A percentile compares a stretch with the other conserved stretches of the same genome.
phyloP scores from a whole-genome alignment of 768 basidiomycete species.

The Hysterangium stoloniferum region DNA sequence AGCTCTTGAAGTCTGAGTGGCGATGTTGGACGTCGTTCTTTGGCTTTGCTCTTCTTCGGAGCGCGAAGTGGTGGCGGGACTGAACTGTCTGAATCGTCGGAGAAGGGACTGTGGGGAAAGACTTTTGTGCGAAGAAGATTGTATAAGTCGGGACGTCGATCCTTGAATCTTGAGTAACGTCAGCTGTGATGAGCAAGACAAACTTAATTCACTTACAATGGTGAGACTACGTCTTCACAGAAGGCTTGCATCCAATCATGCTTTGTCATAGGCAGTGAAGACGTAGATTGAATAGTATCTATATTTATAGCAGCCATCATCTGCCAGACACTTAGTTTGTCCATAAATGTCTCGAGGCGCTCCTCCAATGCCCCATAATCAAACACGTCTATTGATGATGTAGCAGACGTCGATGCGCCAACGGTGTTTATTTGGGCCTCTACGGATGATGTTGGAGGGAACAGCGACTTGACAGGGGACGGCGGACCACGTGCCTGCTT shows the following conservation, averaged over 20 bases:
- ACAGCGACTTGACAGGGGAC: slow-evolving; percentile 10
- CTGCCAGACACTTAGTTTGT: slow-evolving; percentile 75
- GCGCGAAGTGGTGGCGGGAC: background rate
- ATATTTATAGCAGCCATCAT: slow-evolving; percentile 36
- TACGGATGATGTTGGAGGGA: slow-evolving; percentile 2
- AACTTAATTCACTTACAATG: slow-evolving; percentile 15
- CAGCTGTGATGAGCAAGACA: slow-evolving; percentile 15
- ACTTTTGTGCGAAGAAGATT: slow-evolving; percentile 56
- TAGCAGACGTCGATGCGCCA: background rate
- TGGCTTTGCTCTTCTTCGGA: background rate
- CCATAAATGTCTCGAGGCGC: slow-evolving; percentile 67
- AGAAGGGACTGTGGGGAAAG: slow-evolving; percentile 57
- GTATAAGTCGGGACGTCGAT: slow-evolving; percentile 43
- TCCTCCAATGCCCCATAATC: slow-evolving; percentile 33
- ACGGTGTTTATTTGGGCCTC: slow-evolving; percentile 19
- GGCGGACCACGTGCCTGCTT: slow-evolving; percentile 20
- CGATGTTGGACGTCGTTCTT: slow-evolving; percentile 4
- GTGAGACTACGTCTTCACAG: slow-evolving; percentile 58
- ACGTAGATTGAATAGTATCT: background rate
- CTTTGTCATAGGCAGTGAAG: background rate
- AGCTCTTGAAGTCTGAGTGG: slow-evolving; percentile 7
- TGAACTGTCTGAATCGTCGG: slow-evolving; percentile 31
- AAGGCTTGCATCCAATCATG: slow-evolving; percentile 72
- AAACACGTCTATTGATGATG: background rate
- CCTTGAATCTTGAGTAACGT: slow-evolving; percentile 41